phyloP scores from a whole-genome alignment of 2,329 filamentous ascomycete species.

The Falciphora oryzae region DNA sequence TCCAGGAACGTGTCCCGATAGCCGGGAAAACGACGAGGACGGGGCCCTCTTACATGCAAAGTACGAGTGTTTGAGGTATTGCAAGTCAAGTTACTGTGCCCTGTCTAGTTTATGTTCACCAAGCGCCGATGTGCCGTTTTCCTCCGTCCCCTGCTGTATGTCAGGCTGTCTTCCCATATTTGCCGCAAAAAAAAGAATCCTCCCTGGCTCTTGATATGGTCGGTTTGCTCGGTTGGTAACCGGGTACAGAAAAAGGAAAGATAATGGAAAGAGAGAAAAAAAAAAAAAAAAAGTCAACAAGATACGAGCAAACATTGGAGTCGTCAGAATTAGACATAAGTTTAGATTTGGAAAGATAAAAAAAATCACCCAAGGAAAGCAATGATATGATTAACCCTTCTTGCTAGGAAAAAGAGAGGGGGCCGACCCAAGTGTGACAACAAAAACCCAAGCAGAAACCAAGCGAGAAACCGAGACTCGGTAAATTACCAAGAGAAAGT shows the following conservation, averaged over 20 bases:
- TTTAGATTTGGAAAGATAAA: neutral
- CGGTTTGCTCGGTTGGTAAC: no score
- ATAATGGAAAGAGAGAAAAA: neutral
- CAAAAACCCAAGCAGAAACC: neutral
- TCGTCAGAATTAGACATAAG: neutral
- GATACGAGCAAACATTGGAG: neutral
- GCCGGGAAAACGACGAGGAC: no score
- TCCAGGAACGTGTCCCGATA: no score
- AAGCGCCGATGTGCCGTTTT: constrained; percentile 1
- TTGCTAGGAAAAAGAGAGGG: neutral
- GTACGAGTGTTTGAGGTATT: neutral
- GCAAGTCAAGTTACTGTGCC: neutral
- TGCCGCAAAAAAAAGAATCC: neutral
- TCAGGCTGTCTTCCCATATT: neutral
- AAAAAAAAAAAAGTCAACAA: neutral
- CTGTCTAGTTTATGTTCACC: neutral
- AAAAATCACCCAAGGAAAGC: neutral
- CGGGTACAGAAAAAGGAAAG: neutral
- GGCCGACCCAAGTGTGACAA: neutral
- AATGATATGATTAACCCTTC: neutral
- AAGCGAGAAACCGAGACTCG: neutral
- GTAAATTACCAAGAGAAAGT: constrained; percentile 63
- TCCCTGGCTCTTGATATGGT: neutral
- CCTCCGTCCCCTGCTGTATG: neutral
- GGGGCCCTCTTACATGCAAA: neutral